Conservation (phyloP, 2,329 filamentous ascomycete species). For the Phialophora verrucosa region DNA sequence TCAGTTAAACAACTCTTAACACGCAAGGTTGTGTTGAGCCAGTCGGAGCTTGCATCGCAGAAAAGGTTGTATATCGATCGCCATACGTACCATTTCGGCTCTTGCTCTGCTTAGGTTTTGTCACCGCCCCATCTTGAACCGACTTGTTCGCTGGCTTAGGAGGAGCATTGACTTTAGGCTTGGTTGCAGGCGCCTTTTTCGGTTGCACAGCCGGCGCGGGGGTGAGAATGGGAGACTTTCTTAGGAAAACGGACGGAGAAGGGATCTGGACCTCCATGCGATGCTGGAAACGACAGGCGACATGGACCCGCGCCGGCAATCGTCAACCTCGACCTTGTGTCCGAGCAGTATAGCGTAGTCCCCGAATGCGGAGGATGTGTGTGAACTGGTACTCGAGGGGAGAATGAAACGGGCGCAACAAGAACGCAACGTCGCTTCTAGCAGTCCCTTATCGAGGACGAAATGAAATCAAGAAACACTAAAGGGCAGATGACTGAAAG, state of each 20-base stretch:
- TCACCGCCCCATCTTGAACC: constrained; percentile 46
- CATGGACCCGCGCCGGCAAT: constrained; percentile 23
- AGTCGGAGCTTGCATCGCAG: neutral
- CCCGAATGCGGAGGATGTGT: constrained; percentile 8
- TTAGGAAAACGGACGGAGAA: constrained; percentile 62
- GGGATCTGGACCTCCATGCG: constrained; percentile 67
- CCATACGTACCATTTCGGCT: constrained; percentile 72
- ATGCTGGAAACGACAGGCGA: constrained; percentile 24
- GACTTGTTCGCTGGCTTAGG: constrained; percentile 41
- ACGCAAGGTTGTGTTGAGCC: neutral
- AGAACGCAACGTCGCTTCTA: neutral
- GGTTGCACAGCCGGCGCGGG: constrained; percentile 40
- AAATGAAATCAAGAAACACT: neutral
- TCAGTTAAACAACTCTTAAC: constrained; percentile 13
- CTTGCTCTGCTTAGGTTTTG: constrained; percentile 74
- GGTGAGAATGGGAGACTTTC: constrained; percentile 45
- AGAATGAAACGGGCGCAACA: neutral
- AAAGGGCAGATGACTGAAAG: neutral
- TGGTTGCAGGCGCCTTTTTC: constrained; percentile 35
- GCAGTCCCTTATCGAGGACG: neutral
- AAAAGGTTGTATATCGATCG: neutral
- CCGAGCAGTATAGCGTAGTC: neutral
- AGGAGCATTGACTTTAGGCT: constrained; percentile 41
- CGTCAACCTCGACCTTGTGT: constrained; percentile 6
- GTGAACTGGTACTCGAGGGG: neutral